phyloP scores from a whole-genome alignment of 768 basidiomycete species.

The Suillus lakei region DNA sequence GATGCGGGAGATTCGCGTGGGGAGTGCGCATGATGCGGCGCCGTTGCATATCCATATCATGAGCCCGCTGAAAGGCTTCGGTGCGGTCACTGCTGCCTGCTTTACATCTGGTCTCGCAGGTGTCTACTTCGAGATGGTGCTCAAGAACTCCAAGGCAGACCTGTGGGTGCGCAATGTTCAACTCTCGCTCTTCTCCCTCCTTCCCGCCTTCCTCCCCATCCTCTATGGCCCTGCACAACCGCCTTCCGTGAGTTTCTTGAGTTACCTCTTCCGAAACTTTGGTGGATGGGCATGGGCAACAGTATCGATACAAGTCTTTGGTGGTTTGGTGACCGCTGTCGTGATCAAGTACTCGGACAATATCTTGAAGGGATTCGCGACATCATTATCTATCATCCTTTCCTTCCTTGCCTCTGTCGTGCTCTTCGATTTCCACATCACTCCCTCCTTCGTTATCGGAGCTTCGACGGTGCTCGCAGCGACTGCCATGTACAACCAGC shows the following conservation, averaged over 20 bases:
- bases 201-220: slow-evolving; percentile 87
- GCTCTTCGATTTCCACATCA: slow-evolving; percentile 90
- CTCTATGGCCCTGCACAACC: slow-evolving; percentile 53
- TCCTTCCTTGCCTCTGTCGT: slow-evolving; percentile 93
- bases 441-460: slow-evolving; percentile 85
- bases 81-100: slow-evolving; percentile 84
- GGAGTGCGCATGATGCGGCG: slow-evolving; percentile 70
- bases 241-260: slow-evolving; percentile 53
- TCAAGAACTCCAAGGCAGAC: slow-evolving; percentile 83
- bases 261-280: slow-evolving; percentile 81
- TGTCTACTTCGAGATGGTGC: slow-evolving; percentile 94
- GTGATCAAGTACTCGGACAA: slow-evolving; percentile 99
- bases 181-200: slow-evolving; percentile 85
- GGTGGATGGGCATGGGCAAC: slow-evolving; percentile 96
- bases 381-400: slow-evolving; percentile 89
- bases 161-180: slow-evolving; percentile 93
- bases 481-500: slow-evolving; percentile 96
- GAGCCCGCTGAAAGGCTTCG: slow-evolving; percentile 82
- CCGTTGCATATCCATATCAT: slow-evolving; percentile 70
- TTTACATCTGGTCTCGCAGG: slow-evolving; percentile 90
- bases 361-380: slow-evolving; percentile 97
- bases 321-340: slow-evolving; percentile 90
- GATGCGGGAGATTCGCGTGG: slow-evolving; percentile 49
- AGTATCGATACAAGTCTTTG: slow-evolving; percentile 87
- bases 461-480: slow-evolving; percentile 83